phyloP scores from a whole-genome alignment of 1,284 basidiomycete genomes.

The Sanghuangporus sanghuang region DNA sequence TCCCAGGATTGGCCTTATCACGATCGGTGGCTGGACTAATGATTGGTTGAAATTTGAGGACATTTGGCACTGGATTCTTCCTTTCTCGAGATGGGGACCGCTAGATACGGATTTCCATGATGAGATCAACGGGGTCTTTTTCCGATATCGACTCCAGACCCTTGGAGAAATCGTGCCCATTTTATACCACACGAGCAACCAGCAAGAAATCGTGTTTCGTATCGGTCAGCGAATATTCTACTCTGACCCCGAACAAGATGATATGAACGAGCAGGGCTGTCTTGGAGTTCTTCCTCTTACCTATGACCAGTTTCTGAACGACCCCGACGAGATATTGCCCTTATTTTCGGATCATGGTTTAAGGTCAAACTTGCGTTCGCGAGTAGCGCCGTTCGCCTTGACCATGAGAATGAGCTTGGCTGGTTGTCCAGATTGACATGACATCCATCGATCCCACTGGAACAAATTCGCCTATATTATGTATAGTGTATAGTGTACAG shows the following conservation, averaged over 20 bases:
- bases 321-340: background rate
- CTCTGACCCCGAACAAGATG: background rate
- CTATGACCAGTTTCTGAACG: background rate
- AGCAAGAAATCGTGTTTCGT: conserved; percentile 3
- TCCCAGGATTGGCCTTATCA: background rate
- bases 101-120: background rate
- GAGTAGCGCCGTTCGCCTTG: background rate
- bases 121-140: no score
- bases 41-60: conserved; percentile 4
- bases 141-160: background rate
- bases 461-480: no score
- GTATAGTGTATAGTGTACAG: no score
- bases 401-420: no score
- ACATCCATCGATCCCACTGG: no score
- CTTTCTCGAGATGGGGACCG: conserved; percentile 6
- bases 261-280: background rate
- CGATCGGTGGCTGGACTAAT: conserved; percentile 1
- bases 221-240: conserved; percentile 5
- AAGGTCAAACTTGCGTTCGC: background rate
- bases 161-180: conserved; percentile 5
- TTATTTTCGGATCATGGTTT: background rate
- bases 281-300: background rate
- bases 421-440: no score
- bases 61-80: background rate
- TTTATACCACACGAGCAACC: background rate